These are phyloP conservation scores for Singerocomus rubriflavus DNA, from an alignment of 1,284 basidiomycete genomes.

Conservation along the genomic window DNA sequence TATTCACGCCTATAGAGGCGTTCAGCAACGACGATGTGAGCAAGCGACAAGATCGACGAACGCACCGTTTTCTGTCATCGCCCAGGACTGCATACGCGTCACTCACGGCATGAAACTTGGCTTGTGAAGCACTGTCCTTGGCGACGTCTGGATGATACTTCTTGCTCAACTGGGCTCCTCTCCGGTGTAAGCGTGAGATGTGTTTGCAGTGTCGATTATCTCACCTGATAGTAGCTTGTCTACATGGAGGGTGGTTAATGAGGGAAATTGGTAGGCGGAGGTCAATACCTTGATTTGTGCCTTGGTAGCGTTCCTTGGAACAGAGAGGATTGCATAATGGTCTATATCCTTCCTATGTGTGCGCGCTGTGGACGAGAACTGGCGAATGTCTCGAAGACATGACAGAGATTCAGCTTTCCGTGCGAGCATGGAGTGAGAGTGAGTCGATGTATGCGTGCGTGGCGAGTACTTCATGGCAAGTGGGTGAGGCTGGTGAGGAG, in stretches of 20 bases:
- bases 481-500: no score
- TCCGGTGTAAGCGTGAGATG: neutral
- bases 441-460: neutral
- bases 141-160: slow-evolving; percentile 47
- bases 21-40: neutral
- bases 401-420: neutral
- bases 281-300: slow-evolving; percentile 45
- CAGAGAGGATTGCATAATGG: slow-evolving; percentile 44
- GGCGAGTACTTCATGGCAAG: neutral
- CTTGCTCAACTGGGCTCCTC: slow-evolving; percentile 44
- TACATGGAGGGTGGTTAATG: slow-evolving; percentile 15
- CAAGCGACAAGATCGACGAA: fast-evolving
- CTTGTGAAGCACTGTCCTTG: slow-evolving; percentile 38
- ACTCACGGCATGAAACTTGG: slow-evolving; percentile 45
- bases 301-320: slow-evolving; percentile 42
- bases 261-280: neutral
- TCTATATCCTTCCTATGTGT: slow-evolving; percentile 18
- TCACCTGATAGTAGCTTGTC: slow-evolving; percentile 49
- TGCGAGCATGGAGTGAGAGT: neutral
- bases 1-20: slow-evolving; percentile 28
- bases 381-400: neutral
- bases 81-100: slow-evolving; percentile 48
- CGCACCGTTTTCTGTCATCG: slow-evolving; percentile 46
- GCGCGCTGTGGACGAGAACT: slow-evolving; percentile 23
- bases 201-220: neutral